A percentile compares a stretch with the other conserved stretches of the same genome.
These are phyloP conservation scores for Hericium erinaceus DNA, from an alignment of 768 basidiomycete genomes.

Conservation along the genomic window DNA sequence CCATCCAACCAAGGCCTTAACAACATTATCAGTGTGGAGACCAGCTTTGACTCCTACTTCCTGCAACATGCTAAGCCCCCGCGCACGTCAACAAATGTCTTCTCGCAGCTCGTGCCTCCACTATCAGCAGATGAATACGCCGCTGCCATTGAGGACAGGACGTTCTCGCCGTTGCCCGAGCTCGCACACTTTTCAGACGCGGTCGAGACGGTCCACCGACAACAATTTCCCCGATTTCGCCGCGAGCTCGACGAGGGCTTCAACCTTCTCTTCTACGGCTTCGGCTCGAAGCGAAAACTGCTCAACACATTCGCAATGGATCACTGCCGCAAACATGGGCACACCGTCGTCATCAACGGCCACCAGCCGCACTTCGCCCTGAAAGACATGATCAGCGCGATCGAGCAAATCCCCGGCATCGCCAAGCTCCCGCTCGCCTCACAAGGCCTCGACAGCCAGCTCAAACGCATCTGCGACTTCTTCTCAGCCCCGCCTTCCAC, in stretches of 20 bases:
- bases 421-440: conserved; percentile 26
- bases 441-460: conserved; percentile 48
- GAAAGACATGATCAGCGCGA: conserved; percentile 36
- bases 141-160: conserved; percentile 9
- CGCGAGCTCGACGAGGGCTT: conserved; percentile 76
- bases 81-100: conserved; percentile 66
- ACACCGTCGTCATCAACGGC: conserved; percentile 72
- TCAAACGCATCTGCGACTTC: conserved; percentile 55
- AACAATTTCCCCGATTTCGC: conserved; percentile 50
- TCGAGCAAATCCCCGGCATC: conserved; percentile 26
- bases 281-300: conserved; percentile 74
- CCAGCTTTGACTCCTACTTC: conserved; percentile 86
- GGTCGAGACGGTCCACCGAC: conserved; percentile 21
- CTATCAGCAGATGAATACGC: conserved; percentile 1
- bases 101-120: conserved; percentile 2
- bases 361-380: conserved; percentile 62
- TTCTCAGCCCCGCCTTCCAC: conserved; percentile 28
- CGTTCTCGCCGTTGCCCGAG: conserved; percentile 21
- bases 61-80: conserved; percentile 48
- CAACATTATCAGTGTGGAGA: conserved; percentile 13
- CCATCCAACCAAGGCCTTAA: background rate
- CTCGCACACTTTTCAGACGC: conserved; percentile 24
- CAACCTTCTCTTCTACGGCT: conserved; percentile 82
- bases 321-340: conserved; percentile 46
- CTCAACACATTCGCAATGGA: conserved; percentile 68